phyloP scores from a whole-genome alignment of 2,329 filamentous ascomycete species.

The Dendryphion nanum region DNA sequence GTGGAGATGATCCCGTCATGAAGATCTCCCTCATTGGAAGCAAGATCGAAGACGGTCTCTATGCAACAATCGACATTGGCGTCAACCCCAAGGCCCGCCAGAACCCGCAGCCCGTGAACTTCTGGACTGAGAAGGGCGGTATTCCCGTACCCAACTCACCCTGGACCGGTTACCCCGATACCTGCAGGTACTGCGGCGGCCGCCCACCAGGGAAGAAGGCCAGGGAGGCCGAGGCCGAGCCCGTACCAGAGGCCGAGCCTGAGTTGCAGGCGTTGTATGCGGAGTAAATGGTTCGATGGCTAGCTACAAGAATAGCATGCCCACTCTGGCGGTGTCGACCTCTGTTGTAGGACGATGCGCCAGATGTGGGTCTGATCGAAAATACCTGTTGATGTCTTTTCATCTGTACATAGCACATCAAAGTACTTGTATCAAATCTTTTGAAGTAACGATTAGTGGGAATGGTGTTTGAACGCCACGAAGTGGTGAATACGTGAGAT shows the following conservation, averaged over 20 bases:
- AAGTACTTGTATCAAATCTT: too few relatives aligned
- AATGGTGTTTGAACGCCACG: too few relatives aligned
- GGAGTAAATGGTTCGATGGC: not conserved
- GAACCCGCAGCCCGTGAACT: slow-evolving; percentile 27
- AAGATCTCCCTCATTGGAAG: slow-evolving; percentile 57
- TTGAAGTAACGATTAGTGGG: too few relatives aligned
- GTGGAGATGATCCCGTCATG: slow-evolving; percentile 55
- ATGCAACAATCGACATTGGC: slow-evolving; percentile 32
- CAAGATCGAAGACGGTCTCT: slow-evolving; percentile 28
- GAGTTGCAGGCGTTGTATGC: not conserved
- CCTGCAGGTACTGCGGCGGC: slow-evolving; percentile 7
- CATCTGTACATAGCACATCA: too few relatives aligned
- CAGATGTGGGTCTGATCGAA: too few relatives aligned
- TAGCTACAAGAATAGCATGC: too few relatives aligned
- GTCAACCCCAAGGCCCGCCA: slow-evolving; percentile 27
- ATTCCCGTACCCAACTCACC: slow-evolving; percentile 21
- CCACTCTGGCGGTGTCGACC: too few relatives aligned
- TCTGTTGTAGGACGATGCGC: too few relatives aligned
- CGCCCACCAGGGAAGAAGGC: not conserved
- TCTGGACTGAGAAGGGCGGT: slow-evolving; percentile 27
- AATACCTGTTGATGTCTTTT: too few relatives aligned
- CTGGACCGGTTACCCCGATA: slow-evolving; percentile 29
- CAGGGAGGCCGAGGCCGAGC: slow-evolving; percentile 1
- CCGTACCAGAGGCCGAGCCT: not conserved
- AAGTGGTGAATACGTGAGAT: too few relatives aligned